Evolutionary conservation across 2,329 filamentous ascomycete species (phyloP), one percentile per base, ranked within the genome.

Genomic region (Teratosphaeria gauchensis): DNA sequence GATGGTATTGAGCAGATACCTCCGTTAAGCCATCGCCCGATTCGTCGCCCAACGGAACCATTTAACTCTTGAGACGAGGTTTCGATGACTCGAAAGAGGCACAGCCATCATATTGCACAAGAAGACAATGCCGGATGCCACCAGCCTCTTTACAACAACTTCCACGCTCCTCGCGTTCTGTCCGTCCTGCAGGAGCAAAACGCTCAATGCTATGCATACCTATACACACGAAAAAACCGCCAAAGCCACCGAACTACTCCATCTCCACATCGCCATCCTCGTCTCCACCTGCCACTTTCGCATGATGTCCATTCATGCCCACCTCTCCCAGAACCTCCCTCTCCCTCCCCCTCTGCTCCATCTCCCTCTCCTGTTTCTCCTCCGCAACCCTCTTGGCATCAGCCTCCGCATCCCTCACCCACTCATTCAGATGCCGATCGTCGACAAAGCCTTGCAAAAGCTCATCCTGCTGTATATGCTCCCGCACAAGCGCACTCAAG

Each of bases 381-480:
- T 73, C 71, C 31, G 72, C 72, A 16, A 73, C 72, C 55, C 67
- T 64, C 57, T 73, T 73, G 2, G 75, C 76, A 56, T 71, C 66
- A 6, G 70, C 68, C 9, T 75, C 59, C 32, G 74, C 73, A 12
- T 74, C 75, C 35, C 72, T 69, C 60, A 81, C 80, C 89, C 92
- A 95, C 58, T 86, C 80, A 6, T 84, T 83, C 11, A 96, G 79
- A 42, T 85, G 80, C 59, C 84, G 80, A 71, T 85, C 85, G 58
- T 87, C 82, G 21, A 94, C 78, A 69, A 84, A 84, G 55, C 80
- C 78, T 56, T 78, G 75, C 46, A 96, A 77, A 11, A 82, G 70
- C 61, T 81, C 79, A 68, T 92, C 88, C 73, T 96, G 91, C 59
- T 80, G 79, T 59, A 82, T 78, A 76, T 94, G 87, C 59, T 90